Base-by-base conservation (phyloP, 257 asterid species). In the Petunia secreta region DNA sequence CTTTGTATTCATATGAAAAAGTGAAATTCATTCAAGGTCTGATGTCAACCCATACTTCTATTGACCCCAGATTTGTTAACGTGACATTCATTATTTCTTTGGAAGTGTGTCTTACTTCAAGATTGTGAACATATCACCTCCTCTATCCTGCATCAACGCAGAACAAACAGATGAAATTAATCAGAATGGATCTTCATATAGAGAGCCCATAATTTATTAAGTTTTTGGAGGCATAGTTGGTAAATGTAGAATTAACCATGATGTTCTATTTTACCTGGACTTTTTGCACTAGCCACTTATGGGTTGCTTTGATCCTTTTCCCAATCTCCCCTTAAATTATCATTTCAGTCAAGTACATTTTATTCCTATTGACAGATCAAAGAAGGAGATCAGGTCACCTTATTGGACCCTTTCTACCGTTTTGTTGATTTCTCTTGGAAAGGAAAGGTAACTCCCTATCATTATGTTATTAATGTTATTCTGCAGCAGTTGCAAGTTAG, bases 321-420 rank as follows among this genome's bases (percentile, higher is more conserved):
- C 36, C 40, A 57, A 77, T 58, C 60, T 64, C 43, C 59, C 48
- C 13, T 46, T 71, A 34, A 48, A 4, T 34, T 50, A 71, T 50
- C 77, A 78, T 41, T 46, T 78, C 59, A 46, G 34, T 37, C 59
- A 60, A 78, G 63, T 63, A 36, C 75, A 64, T 75, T 79, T 46
- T 75, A 53, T 67, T 73, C 44, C 80, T 83, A 34, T 67, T 75
- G 65, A 58, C 91, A 93, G 98, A 91, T 95, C 44, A 92, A 92
- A 88, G 97, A 88, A 87, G 96, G 97, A 62, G 97, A 95, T 85
- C 92, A 89, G 82, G 89, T 93, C 80, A 87, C 88, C 63, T 82
- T 93, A 64, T 78, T 93, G 89, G 97, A 91, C 50, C 99, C 98
- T 82, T 88, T 85, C 82, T 91, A 86, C 81, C 94, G 46, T 50